A percentile compares a stretch with the other conserved stretches of the same genome.
Evolutionary conservation across 208 protist species (phyloP).

Genomic region (Crithidia sp.): DNA sequence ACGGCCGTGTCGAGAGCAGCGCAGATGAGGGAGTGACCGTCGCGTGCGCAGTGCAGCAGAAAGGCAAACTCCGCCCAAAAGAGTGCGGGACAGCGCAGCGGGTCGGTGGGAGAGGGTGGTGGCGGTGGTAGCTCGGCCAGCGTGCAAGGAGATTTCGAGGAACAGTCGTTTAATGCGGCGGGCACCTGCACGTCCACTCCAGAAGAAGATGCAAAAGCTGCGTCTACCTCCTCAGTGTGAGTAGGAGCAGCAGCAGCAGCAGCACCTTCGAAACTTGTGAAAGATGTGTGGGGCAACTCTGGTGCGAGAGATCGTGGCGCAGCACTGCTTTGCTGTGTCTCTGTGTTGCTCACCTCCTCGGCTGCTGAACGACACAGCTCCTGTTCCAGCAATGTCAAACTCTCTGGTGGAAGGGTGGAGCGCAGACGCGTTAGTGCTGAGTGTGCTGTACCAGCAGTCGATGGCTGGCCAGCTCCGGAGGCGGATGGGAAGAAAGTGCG

Average conservation of each 20-base stretch:
- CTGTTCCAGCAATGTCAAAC: not conserved
- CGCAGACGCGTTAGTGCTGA: not conserved
- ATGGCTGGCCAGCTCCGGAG: not conserved
- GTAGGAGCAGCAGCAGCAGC: no score
- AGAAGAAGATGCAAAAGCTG: no score
- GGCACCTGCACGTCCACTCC: no score
- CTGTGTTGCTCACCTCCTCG: not conserved
- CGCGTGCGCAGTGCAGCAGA: slow-evolving; percentile 11
- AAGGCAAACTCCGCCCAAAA: slow-evolving; percentile 35
- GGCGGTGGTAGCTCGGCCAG: no score
- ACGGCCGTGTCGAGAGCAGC: slow-evolving; percentile 29
- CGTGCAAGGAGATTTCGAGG: no score
- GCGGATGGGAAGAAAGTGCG: not conserved
- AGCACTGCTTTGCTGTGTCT: not conserved
- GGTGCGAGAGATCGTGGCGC: no score
- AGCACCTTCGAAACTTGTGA: no score
- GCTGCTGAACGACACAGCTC: not conserved
- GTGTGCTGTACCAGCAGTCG: not conserved
- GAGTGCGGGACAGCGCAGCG: slow-evolving; percentile 1
- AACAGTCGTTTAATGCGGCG: no score
- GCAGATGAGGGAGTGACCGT: slow-evolving; percentile 26
- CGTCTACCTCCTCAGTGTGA: no score
- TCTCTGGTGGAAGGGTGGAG: slow-evolving; percentile 4
- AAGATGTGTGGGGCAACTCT: no score
- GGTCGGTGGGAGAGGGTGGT: not conserved